Evolutionary conservation across 345 rosid species (phyloP), one percentile per base, ranked within the genome.

Genomic region (Sisymbrium altissimum): DNA sequence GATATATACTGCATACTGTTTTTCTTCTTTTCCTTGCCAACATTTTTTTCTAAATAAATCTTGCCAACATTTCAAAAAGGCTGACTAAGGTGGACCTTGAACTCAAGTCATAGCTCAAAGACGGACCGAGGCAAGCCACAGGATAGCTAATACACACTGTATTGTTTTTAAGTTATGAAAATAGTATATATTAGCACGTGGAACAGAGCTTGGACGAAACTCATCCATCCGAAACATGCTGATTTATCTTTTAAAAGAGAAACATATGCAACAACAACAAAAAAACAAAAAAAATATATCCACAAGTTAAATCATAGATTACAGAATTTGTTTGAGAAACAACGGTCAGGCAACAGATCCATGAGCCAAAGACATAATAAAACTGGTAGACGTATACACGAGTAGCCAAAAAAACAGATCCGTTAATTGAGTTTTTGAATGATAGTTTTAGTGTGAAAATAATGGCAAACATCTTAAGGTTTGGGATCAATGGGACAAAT

Each of bases 401-500:
- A 53, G 11, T 32, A 32, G 18, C 53, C 14, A 3, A 54, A 7
- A 44, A 10, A 41, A 44, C 2, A 23, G 15, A 65, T 55, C 23
- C 56, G 13, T 38, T 55, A 21, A 11, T 50, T 19, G 19, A 19
- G 61, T 44, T 43, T 72, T 19, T 53, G 38, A 50, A 21, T 50
- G 13, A 52, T 53, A 46, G 5, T 56, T 14, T 45, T 23, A 41
- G 9, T 25, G 49, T 44, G 71, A 58, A 65, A 27, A 49, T 30
- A 48, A 29, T 48, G 45, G 40, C 33, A 74, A 48, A 48, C 35
- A 49, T 21, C 18, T 14, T 7, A 36, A 35, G 40, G 68, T 18
- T n/a, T 49, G n/a, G 36, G 59, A 64, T 73, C 59, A 64, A 12
- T 45, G 46, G 29, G 65, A 43, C 71, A 55, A 55, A 33, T 23